Evolutionary conservation across 2,329 filamentous ascomycete species (phyloP), one percentile per base, ranked within the genome.

Genomic region (Xenosphaeropsis pyriputrescens): DNA sequence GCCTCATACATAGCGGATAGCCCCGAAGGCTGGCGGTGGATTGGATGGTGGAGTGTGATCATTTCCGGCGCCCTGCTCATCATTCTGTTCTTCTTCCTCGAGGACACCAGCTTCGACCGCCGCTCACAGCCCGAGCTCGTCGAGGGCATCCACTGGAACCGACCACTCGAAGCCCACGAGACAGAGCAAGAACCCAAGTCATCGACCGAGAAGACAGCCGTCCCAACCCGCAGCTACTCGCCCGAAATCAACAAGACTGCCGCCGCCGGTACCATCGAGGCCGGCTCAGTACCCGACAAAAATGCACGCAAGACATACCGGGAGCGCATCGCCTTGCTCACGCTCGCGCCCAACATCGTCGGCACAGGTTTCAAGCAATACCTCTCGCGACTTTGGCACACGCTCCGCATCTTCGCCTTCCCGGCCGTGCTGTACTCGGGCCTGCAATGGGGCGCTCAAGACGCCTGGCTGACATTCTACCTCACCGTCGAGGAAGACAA

Each of bases 401-500:
- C 67, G 0, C 54, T 74, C 36, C 63, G 68, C n/a, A 57, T 74
- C 32, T 73, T 74, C 48, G 60, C 62, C 2, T 73, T 74, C 41
- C 70, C 70, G 0, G 70, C 70, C 1, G 68, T 74, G 8, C 61
- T 70, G 43, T 74, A 67, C 43, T 67, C 68, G 2, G 70, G 70
- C 7, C 51, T 74, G 17, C 70, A 74, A 47, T 75, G 70, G 70
- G 70, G 70, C 4, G 59, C 67, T 19, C 71, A 75, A 50, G 70
- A 73, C 44, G 68, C 70, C n/a, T 73, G 70, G 54, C 54, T 75
- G 16, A 68, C 67, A 1, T 74, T 75, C 49, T 73, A 75, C 43
- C 57, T 72, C 22, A 75, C 70, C 0, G 61, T 74, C 1, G 62
- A 72, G 47, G 67, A 75, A 45, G 68, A 72, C 43, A 64, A 64